These are phyloP conservation scores for Stereocaulon alpinum DNA, from an alignment of 495 filamentous ascomycete species.

Conservation along the genomic window DNA sequence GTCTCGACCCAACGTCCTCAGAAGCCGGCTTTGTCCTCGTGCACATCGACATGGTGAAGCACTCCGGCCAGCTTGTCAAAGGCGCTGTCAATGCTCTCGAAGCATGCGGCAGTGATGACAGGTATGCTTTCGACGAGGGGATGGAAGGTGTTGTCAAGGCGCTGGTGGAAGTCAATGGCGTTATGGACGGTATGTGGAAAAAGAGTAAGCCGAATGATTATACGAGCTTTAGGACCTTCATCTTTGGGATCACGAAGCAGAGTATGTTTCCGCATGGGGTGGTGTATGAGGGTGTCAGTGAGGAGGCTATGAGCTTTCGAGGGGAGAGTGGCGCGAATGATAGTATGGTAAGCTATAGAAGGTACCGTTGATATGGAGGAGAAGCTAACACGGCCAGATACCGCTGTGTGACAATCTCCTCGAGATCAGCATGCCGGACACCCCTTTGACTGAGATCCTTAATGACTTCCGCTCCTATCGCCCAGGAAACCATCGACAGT, in stretches of 20 bases:
- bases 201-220: conserved; percentile 71
- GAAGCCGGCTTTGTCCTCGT: conserved; percentile 85
- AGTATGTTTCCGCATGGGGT: conserved; percentile 88
- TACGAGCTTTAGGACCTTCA: conserved; percentile 80
- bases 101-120: conserved; percentile 38
- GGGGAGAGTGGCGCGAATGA: conserved; percentile 89
- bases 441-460: conserved; percentile 74
- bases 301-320: conserved; percentile 62
- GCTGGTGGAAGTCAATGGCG: conserved; percentile 59
- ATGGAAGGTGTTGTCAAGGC: conserved; percentile 49
- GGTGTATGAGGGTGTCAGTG: conserved; percentile 70
- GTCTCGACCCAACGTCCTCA: conserved; percentile 73
- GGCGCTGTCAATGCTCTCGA: conserved; percentile 56
- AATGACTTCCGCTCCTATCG: conserved; percentile 78
- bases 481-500: conserved; percentile 73
- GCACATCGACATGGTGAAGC: conserved; percentile 74
- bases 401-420: conserved; percentile 78
- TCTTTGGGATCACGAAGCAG: conserved; percentile 83
- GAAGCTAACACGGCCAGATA: conserved; percentile 42
- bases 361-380: not conserved
- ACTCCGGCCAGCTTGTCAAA: conserved; percentile 59
- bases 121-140: conserved; percentile 51
- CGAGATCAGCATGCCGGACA: conserved; percentile 68
- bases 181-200: conserved; percentile 86
- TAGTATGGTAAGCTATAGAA: conserved; percentile 48